Conservation (phyloP, 345 rosid species). For the Rhodamnia rubescens region DNA sequence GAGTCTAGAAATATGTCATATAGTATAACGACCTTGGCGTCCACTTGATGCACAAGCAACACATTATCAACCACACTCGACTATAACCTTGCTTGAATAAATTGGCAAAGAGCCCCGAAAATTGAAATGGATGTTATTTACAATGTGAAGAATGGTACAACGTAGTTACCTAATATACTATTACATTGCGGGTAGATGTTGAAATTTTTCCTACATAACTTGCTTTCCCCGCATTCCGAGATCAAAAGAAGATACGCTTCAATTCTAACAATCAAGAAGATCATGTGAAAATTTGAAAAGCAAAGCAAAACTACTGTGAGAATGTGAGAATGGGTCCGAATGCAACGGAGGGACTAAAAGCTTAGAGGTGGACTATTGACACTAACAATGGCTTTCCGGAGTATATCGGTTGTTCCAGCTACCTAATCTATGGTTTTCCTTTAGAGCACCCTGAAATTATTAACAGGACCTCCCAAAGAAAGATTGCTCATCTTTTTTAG, state of each 20-base stretch:
- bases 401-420: neutral
- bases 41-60: conserved; percentile 93
- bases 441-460: neutral
- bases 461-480: neutral
- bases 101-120: conserved; percentile 92
- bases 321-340: neutral
- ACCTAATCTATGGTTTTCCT: neutral
- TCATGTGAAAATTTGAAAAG: neutral
- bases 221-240: neutral
- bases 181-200: neutral
- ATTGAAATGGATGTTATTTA: neutral
- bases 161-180: neutral
- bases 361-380: neutral
- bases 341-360: neutral
- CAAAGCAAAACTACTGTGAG: neutral
- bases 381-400: neutral
- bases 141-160: neutral
- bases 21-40: conserved; percentile 89
- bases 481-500: neutral
- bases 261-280: neutral
- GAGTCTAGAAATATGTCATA: conserved; percentile 88
- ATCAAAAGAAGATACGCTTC: neutral
- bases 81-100: conserved; percentile 77
- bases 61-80: conserved; percentile 89
- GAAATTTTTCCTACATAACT: neutral